Evolutionary conservation across 1,284 basidiomycete species (phyloP).

Genomic region (Cystobasidium sp.): DNA sequence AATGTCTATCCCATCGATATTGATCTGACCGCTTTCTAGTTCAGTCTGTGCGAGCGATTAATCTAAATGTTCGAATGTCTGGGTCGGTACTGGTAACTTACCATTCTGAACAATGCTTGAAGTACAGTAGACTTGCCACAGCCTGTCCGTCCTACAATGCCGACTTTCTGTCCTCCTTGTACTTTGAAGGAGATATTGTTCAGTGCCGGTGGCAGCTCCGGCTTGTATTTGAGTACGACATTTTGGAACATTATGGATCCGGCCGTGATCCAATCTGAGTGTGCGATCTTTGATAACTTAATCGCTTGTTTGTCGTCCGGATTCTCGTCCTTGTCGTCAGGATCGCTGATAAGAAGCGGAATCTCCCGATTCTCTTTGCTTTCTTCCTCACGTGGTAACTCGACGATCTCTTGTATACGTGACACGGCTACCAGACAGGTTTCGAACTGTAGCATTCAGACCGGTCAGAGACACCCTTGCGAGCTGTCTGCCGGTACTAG

Average conservation of each 20-base stretch:
- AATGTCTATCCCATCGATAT: constrained; percentile 82
- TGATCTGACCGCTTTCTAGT: constrained; percentile 61
- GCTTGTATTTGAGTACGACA: constrained; percentile 47
- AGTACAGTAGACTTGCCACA: constrained; percentile 82
- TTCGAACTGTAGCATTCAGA: constrained; percentile 8
- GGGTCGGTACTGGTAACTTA: background rate
- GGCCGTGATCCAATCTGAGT: constrained; percentile 37
- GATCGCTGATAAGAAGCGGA: constrained; percentile 63
- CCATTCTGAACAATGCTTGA: constrained; percentile 41
- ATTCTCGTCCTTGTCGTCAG: constrained; percentile 65
- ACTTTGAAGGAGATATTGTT: constrained; percentile 70
- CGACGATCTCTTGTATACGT: constrained; percentile 66
- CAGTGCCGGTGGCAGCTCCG: constrained; percentile 63
- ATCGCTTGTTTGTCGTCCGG: constrained; percentile 76
- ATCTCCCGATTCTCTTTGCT: background rate
- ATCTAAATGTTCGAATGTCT: constrained; percentile 39
- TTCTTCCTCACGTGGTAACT: constrained; percentile 70
- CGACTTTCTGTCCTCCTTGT: constrained; percentile 76
- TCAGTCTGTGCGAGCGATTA: constrained; percentile 61
- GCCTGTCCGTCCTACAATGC: constrained; percentile 83
- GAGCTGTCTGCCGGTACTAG: background rate
- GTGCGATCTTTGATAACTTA: constrained; percentile 67
- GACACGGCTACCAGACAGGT: constrained; percentile 68
- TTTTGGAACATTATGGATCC: constrained; percentile 43
- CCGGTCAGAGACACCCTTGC: background rate